phyloP scores from a whole-genome alignment of 2,329 filamentous ascomycete genomes.

The Fusarium oxysporum region DNA sequence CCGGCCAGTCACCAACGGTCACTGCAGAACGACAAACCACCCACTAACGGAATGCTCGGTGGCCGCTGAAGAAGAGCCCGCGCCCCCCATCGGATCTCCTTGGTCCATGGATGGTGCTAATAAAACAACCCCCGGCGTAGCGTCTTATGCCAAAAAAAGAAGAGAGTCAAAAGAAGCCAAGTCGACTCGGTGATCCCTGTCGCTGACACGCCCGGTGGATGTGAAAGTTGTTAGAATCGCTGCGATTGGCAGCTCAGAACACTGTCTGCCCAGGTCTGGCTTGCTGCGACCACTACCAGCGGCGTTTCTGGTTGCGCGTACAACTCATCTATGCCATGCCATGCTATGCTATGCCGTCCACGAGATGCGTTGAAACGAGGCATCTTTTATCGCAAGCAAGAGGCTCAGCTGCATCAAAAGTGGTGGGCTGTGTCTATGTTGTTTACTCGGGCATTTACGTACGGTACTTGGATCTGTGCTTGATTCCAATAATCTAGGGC shows the following conservation, averaged over 20 bases:
- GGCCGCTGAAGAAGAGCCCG: slow-evolving; percentile 3
- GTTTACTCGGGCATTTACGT: background rate
- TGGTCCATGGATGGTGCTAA: slow-evolving; percentile 9
- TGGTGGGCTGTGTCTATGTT: slow-evolving; percentile 21
- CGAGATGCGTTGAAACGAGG: slow-evolving; percentile 37
- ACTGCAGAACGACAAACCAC: slow-evolving; percentile 7
- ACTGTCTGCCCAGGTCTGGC: slow-evolving; percentile 18
- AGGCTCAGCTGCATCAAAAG: slow-evolving; percentile 29
- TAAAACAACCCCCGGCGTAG: slow-evolving; percentile 33
- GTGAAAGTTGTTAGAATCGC: slow-evolving; percentile 20
- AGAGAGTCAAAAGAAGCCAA: slow-evolving; percentile 2
- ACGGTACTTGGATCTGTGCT: background rate
- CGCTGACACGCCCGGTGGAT: slow-evolving; percentile 34
- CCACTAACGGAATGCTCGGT: slow-evolving; percentile 21
- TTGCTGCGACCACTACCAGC: slow-evolving; percentile 40
- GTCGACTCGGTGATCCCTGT: slow-evolving; percentile 25
- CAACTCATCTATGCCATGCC: slow-evolving; percentile 10
- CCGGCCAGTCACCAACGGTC: slow-evolving; percentile 31
- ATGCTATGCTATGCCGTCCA: slow-evolving; percentile 3
- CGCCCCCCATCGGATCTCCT: background rate
- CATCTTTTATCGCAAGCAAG: slow-evolving; percentile 7
- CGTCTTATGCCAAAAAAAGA: slow-evolving; percentile 38
- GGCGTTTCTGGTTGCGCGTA: slow-evolving; percentile 28
- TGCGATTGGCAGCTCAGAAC: slow-evolving; percentile 27
- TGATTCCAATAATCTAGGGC: slow-evolving; percentile 15